Evolutionary conservation across 192 early-diverging fungal species (phyloP), one percentile per base, ranked within the genome.

Genomic region (Coemansia sp.): DNA sequence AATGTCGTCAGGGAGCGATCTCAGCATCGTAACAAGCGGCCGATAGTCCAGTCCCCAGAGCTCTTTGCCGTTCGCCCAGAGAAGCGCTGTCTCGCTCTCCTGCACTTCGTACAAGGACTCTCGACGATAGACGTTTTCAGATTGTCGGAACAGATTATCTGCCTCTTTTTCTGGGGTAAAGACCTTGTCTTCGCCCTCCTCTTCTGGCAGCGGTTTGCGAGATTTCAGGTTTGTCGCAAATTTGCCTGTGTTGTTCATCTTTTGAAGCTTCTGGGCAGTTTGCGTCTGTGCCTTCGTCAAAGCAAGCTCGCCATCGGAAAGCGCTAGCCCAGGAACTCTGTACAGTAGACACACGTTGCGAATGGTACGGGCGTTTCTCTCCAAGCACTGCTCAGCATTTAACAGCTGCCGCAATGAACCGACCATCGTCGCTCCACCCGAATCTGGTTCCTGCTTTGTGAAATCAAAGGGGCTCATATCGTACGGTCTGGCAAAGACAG

Each of bases 261-360:
- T n/a, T n/a, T n/a, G n/a, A n/a, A n/a, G n/a, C n/a, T n/a, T n/a
- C 7, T 27, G 7, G n/a, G 13, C 20, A 13, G 25, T 52, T 6
- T 29, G 50, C 9, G 29, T n/a, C 13, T 56, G 25, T 25, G 30
- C 41, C 22, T 28, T 36, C 22, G 61, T 50, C 27, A 59, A 52
- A 6, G 33, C 50, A 6, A 57, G 52, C 37, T 81, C 72, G 7
- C 52, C 14, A 22, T 55, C 55, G 23, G 30, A 63, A 6, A 81
- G 60, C 31, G 67, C 63, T 28, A 81, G 65, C 9, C 73, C 70
- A 2, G 61, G 50, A 11, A 81, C 60, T n/a, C 30, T 57, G 53
- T 72, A 75, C 23, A 81, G 50, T 31, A 81, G 37, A 36, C 72
- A 74, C 15, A 81, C 72, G 41, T 81, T 81, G 44, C 79, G 72